Conservation (phyloP, 2,329 filamentous ascomycete species). For the Phyllosticta ampelicida region DNA sequence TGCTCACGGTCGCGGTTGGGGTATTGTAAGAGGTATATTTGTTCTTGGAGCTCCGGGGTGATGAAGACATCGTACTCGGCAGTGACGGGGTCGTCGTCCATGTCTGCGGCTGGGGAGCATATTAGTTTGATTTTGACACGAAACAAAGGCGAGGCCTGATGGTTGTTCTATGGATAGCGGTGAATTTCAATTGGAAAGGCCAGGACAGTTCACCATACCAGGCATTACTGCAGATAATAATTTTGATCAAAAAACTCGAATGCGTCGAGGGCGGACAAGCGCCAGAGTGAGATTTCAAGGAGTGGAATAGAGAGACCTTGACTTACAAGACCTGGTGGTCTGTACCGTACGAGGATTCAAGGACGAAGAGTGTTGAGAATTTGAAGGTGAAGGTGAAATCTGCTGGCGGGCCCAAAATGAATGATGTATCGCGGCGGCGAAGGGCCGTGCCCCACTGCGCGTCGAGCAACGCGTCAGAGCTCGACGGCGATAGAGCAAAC, state of each 20-base stretch:
- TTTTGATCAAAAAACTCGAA: neutral
- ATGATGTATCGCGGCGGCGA: neutral
- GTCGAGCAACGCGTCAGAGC: neutral
- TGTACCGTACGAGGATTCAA: neutral
- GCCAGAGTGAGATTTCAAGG: neutral
- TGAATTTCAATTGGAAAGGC: no score
- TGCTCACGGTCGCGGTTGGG: conserved; percentile 61
- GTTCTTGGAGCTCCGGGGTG: conserved; percentile 55
- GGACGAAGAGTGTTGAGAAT: neutral
- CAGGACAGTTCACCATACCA: neutral
- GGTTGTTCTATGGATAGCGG: neutral
- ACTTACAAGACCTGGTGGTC: conserved; percentile 21
- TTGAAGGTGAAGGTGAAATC: neutral
- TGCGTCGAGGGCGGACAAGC: neutral
- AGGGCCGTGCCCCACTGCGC: neutral
- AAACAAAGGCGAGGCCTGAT: neutral
- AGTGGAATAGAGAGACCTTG: conserved; percentile 7
- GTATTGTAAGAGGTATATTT: conserved; percentile 72
- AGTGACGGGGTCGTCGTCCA: conserved; percentile 35
- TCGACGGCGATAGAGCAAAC: conserved; percentile 8
- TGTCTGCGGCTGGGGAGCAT: neutral
- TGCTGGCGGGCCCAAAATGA: no score
- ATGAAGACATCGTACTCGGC: conserved; percentile 72
- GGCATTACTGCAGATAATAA: neutral
- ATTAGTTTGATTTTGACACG: neutral